Conservation (phyloP, 495 filamentous ascomycete species). For the Aspergillus sclerotioniger region DNA sequence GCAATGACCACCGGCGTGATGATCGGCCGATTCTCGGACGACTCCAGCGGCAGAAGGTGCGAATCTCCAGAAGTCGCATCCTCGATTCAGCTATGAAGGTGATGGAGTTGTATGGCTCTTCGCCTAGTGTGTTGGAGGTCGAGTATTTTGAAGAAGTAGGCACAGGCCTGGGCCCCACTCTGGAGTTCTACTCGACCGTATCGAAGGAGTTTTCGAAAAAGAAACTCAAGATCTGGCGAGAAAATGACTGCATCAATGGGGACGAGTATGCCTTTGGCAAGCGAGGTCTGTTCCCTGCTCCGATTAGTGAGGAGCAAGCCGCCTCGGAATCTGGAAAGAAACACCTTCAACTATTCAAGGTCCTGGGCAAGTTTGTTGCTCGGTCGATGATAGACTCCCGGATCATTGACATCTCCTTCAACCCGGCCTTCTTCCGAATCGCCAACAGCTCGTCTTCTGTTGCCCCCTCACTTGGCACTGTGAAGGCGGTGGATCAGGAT, state of each 20-base stretch:
- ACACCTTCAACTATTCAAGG: conserved; percentile 83
- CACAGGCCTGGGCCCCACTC: conserved; percentile 90
- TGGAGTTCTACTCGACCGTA: conserved; percentile 98
- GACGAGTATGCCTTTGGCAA: conserved; percentile 86
- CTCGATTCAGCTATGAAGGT: conserved; percentile 97
- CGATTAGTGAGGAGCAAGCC: conserved; percentile 78
- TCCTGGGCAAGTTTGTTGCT: conserved; percentile 96
- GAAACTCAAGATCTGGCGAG: conserved; percentile 94
- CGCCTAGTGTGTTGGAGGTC: conserved; percentile 91
- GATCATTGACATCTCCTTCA: conserved; percentile 98
- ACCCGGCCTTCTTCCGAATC: conserved; percentile 96
- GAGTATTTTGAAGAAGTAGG: conserved; percentile 99
- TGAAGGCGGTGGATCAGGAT: conserved; percentile 83
- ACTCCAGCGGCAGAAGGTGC: conserved; percentile 93
- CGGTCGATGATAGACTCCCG: conserved; percentile 97
- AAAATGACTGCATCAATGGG: conserved; percentile 72
- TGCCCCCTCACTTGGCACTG: conserved; percentile 83
- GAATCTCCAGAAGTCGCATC: conserved; percentile 88
- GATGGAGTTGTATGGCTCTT: conserved; percentile 98
- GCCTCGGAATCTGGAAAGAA: conserved; percentile 74
- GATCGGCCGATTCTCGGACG: conserved; percentile 91
- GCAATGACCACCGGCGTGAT: conserved; percentile 80
- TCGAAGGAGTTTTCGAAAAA: conserved; percentile 97
- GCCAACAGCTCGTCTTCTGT: conserved; percentile 71
- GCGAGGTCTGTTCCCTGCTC: conserved; percentile 87